phyloP scores from a whole-genome alignment of 2,329 filamentous ascomycete genomes.

The Thielaviopsis ethacetica region DNA sequence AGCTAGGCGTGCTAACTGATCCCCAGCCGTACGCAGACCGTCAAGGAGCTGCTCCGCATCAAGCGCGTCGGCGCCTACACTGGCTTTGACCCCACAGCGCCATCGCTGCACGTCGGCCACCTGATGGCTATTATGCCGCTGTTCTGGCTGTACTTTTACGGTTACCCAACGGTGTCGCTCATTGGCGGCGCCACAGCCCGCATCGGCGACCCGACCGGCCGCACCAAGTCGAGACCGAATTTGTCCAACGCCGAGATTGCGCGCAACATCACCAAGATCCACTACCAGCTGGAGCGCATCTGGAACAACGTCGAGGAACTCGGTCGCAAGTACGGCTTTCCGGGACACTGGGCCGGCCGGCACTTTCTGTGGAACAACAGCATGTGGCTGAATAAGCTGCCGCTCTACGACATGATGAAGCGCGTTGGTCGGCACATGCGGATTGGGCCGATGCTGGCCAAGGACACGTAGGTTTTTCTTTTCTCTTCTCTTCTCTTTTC shows the following conservation, averaged over 20 bases:
- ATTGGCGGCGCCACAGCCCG: conserved; percentile 61
- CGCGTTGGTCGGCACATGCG: conserved; percentile 58
- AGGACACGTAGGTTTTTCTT: conserved; percentile 55
- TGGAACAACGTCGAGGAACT: conserved; percentile 58
- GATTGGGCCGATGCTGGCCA: conserved; percentile 71
- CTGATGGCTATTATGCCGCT: conserved; percentile 68
- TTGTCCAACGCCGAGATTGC: conserved; percentile 35
- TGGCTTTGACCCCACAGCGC: conserved; percentile 67
- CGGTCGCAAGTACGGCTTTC: conserved; percentile 47
- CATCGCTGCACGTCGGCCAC: conserved; percentile 67
- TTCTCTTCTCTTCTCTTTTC: background rate
- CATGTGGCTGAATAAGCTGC: conserved; percentile 59
- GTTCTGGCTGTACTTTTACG: conserved; percentile 70
- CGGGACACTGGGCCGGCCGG: conserved; percentile 46
- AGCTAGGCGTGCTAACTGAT: background rate
- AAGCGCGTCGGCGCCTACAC: conserved; percentile 61
- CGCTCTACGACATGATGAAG: conserved; percentile 58
- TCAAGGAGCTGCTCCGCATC: conserved; percentile 46
- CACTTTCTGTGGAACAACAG: conserved; percentile 65
- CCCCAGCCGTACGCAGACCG: conserved; percentile 28
- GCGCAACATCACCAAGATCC: conserved; percentile 51
- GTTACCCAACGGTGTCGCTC: conserved; percentile 50
- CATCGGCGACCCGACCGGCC: conserved; percentile 63
- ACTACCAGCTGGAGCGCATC: conserved; percentile 52
- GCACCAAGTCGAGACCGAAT: conserved; percentile 43